Evolutionary conservation across 768 basidiomycete species (phyloP), one percentile per base, ranked within the genome.

Genomic region (Vishniacozyma victoriae): DNA sequence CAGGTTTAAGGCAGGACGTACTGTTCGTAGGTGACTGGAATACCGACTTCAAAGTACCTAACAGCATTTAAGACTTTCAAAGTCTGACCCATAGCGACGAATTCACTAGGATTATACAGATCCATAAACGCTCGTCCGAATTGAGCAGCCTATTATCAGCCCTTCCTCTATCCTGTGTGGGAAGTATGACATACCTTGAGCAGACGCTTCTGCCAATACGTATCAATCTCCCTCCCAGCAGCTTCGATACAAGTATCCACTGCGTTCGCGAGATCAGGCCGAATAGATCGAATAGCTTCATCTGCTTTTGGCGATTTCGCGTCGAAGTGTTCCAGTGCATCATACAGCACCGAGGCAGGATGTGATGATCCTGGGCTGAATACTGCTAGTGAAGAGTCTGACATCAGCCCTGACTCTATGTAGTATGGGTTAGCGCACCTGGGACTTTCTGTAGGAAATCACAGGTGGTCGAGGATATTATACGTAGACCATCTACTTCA

Each of bases 361-460:
- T 88, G 84, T 0, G 85, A 86, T 6, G 95, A 97, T 11, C 92
- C 93, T 23, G 95, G 95, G 31, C 82, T 79, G 72, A 96, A 93
- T 25, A 95, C 82, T 1, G 86, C 85, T 27, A 86, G 71, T 1
- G 84, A 81, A 0, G 89, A 84, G 26, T 79, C 88, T 88, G 61
- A 27, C 3, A 37, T 47, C 38, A 39, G 35, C 35, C 29, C 9
- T 9, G 29, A 33, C 9, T 9, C 29, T n/a, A 9, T 33, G n/a
- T n/a, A 33, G 9, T n/a, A 9, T 33, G 29, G 9, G 29, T 33
- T 9, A 9, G 29, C 29, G 41, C 59, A 91, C 90, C 76, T 20
- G 93, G 90, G 1, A 97, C 95, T 74, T 91, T 93, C 64, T 96
- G 88, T 16, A 99, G 76, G 45, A 96, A 81, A 60, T 96, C 91